Evolutionary conservation across 768 basidiomycete species (phyloP).

Genomic region (Cyclocybe aegerita): DNA sequence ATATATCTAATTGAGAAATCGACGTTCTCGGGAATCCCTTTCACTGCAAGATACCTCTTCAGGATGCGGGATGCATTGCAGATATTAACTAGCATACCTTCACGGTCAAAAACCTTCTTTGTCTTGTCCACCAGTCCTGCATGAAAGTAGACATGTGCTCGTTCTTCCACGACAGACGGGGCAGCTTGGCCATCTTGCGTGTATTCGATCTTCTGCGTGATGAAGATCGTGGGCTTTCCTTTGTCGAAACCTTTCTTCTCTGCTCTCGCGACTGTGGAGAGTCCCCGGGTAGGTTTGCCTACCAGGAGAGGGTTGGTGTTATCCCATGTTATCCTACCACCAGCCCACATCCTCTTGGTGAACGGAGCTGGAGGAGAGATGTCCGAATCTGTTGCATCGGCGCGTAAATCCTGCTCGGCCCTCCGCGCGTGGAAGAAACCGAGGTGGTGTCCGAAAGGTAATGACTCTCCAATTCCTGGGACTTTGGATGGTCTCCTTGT

Average conservation of each 20-base stretch:
- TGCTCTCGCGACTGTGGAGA: slow-evolving; percentile 47
- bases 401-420: slow-evolving; percentile 53
- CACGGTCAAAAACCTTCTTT: slow-evolving; percentile 32
- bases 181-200: slow-evolving; percentile 39
- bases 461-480: slow-evolving; percentile 39
- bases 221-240: slow-evolving; percentile 71
- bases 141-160: slow-evolving; percentile 63
- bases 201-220: slow-evolving; percentile 62
- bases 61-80: background rate
- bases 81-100: slow-evolving; percentile 34
- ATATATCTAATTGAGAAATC: slow-evolving; percentile 67
- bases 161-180: slow-evolving; percentile 58
- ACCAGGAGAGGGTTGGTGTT: slow-evolving; percentile 43
- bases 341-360: slow-evolving; percentile 81
- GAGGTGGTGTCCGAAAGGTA: slow-evolving; percentile 68
- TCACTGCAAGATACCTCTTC: slow-evolving; percentile 35
- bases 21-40: slow-evolving; percentile 42
- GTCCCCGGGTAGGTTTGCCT: slow-evolving; percentile 51
- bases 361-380: slow-evolving; percentile 75
- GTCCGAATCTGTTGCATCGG: slow-evolving; percentile 73
- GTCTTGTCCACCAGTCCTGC: slow-evolving; percentile 19
- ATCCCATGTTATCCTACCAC: slow-evolving; percentile 68
- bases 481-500: slow-evolving; percentile 38
- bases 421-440: slow-evolving; percentile 72
- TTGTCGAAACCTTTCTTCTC: slow-evolving; percentile 67